Base-by-base conservation (phyloP, 345 rosid genomes). In the Euphorbia pulcherrima region DNA sequence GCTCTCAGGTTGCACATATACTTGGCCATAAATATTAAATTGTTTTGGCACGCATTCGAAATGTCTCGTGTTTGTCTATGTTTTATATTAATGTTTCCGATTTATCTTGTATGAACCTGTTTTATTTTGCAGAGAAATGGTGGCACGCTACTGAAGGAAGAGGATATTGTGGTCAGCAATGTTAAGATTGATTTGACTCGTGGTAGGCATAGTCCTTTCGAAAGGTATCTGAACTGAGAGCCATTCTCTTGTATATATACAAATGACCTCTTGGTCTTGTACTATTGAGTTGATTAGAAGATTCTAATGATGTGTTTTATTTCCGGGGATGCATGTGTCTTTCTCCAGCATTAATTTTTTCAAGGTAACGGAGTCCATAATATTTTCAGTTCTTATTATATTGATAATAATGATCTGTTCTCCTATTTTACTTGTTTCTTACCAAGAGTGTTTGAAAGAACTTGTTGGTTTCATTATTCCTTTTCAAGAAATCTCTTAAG, bases 111-210 rank as follows among this genome's bases (percentile, higher is more conserved):
- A 57, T 70, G 65, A 21, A 69, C 56, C 3, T 20, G 17, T 64
- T 65, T 39, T 23, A 37, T 48, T 63, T 40, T 30, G 54, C 86
- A 93, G 97, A 90, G 83, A 78, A 80, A 82, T 78, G 82, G 84
- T 54, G 84, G 92, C 62, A 75, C 80, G 9, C 79, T 71, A 20
- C 54, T 93, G 57, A 87, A 83, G 75, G 94, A 86, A 83, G 90
- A 90, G 37, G 97, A 93, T 69, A 72, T 93, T 30, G 84, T 80
- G 44, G 94, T 93, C 60, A 82, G 90, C 79, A 93, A 88, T 78
- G 94, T 83, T 57, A 84, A 80, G 81, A 93, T 93, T 69, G 98
- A 90, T 82, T 85, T 90, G 80, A 89, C 96, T 62, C 90, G 84
- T 72, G 98, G 98, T 79, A 84, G 78, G 79, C 74, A 76, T 68